phyloP scores from a whole-genome alignment of 148 eudicot species.

The Arctostaphylos glauca region DNA sequence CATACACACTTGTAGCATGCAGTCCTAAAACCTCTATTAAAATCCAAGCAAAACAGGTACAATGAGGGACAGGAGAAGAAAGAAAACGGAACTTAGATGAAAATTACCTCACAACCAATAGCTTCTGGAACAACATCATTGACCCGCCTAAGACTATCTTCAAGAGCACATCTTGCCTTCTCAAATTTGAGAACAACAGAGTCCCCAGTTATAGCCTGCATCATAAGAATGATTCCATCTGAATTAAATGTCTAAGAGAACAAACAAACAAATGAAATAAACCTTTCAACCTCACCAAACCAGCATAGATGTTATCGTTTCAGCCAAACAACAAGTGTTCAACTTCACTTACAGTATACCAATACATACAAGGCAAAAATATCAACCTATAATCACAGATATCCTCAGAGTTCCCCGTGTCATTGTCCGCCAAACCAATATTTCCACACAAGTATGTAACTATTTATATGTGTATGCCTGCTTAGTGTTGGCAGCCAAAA shows the following conservation, averaged over 20 bases:
- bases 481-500: background rate
- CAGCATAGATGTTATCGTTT: background rate
- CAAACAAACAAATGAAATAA: background rate
- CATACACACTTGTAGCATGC: background rate
- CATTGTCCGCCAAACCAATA: background rate
- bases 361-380: background rate
- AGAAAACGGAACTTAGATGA: conserved; percentile 7
- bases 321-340: background rate
- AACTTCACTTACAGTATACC: background rate
- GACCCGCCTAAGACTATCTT: conserved; percentile 76
- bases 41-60: background rate
- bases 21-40: background rate
- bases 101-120: conserved; percentile 77
- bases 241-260: conserved; percentile 9
- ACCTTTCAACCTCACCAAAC: conserved; percentile 1
- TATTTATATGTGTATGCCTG: background rate
- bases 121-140: conserved; percentile 89
- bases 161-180: conserved; percentile 73
- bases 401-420: background rate
- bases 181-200: conserved; percentile 85
- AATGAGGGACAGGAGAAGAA: background rate
- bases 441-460: background rate
- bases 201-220: conserved; percentile 94
- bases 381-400: background rate
- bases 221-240: conserved; percentile 18